Base-by-base conservation (phyloP, 805 yeast genomes). In the Wickerhamomyces alni region DNA sequence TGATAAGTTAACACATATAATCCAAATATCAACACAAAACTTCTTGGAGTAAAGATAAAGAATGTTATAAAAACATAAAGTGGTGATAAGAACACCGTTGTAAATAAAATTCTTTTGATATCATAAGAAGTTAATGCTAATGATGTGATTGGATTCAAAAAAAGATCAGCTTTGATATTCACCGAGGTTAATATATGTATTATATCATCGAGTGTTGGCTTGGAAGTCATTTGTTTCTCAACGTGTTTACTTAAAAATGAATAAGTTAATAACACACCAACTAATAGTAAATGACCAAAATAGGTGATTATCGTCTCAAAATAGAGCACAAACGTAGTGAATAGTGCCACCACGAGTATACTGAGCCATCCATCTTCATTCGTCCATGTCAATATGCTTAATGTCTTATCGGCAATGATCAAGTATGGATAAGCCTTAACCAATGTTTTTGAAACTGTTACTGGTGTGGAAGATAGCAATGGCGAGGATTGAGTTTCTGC, bases 351-450 rank as follows among this genome's bases (percentile, higher is more conserved):
- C 34, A 82, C 51, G 21, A 87, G 69, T 16, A 84, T 65, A 51
- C 87, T 78, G 40, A 81, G 63, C 87, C 91, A 87, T 26, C 74
- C 69, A 57, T 87, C 93, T 28, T 84, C 89, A 45, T 80, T 80
- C 3, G 97, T 85, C 99, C 99, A 91, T 0, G 98, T 89, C 28
- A 86, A 60, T 30, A 88, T 69, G 32, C 86, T 80, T 40, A 88
- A 67, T 2, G 75, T 46, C 48, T 80, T 77, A 58, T 89, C 87
- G 9, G 80, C 76, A 1, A 84, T 74, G 30, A 85, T 70, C 32
- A 91, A 67, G 56, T 87, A 87, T 2, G 98, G 98, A 58, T 91
- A 89, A 9, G 95, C 77, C 44, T 78, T 72, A 30, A 88, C 76
- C 37, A 91, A 69, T 3, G 93, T 86, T 51, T 86, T 84, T 24